phyloP scores from a whole-genome alignment of 83 land plant species.

The Thuja plicata region DNA sequence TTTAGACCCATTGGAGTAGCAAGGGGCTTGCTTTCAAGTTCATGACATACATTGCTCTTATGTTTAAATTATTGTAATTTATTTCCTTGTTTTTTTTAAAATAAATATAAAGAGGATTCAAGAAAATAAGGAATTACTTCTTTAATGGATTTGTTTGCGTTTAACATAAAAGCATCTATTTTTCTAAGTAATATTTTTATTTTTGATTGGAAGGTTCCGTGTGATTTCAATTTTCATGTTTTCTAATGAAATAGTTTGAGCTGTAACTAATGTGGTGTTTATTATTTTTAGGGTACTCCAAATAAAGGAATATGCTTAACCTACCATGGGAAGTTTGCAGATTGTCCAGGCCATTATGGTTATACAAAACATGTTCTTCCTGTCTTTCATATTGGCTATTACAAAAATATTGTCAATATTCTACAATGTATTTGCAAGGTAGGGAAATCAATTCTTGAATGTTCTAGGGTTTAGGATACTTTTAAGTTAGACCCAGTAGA shows the following conservation, averaged over 20 bases:
- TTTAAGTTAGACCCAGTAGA: not conserved
- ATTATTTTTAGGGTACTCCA: constrained; percentile 69
- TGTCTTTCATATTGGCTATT: constrained; percentile 89
- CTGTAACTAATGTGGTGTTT: not conserved
- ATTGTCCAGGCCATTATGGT: constrained; percentile 96
- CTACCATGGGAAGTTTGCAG: constrained; percentile 62
- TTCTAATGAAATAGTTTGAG: not conserved
- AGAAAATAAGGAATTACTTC: not conserved
- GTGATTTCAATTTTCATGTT: not conserved
- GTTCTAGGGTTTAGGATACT: not conserved
- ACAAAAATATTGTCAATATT: constrained; percentile 59
- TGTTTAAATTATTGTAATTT: not conserved
- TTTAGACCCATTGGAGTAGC: not conserved
- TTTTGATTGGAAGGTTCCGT: not conserved
- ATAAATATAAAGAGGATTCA: not conserved
- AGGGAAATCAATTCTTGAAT: not conserved
- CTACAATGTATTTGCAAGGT: constrained; percentile 98
- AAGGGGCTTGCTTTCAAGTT: not conserved
- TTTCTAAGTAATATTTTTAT: not conserved
- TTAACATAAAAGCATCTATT: not conserved
- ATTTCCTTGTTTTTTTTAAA: not conserved
- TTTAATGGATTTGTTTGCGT: not conserved
- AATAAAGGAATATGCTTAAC: constrained; percentile 80
- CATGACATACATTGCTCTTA: not conserved
- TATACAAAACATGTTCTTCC: constrained; percentile 79